phyloP scores from a whole-genome alignment of 176 grass and related monocot species.

The Zea luxurians region DNA sequence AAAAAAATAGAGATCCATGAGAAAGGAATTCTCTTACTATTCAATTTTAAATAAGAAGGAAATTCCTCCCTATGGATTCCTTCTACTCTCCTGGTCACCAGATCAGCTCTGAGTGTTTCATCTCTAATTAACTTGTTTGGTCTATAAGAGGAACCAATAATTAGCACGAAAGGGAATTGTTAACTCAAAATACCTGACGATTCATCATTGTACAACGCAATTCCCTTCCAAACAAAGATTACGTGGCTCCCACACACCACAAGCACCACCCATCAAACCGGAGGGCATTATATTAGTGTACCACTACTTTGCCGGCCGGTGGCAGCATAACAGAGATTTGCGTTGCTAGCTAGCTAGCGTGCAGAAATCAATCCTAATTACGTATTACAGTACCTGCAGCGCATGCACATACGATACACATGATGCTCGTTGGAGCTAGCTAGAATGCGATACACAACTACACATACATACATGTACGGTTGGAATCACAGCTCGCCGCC shows the following conservation, averaged over 20 bases:
- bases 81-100: too few relatives aligned
- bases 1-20: too few relatives aligned
- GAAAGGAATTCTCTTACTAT: too few relatives aligned
- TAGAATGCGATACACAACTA: neutral
- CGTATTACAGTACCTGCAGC: neutral
- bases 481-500: slow-evolving; percentile 19
- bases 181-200: neutral
- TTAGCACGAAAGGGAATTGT: neutral
- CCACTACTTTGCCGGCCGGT: neutral
- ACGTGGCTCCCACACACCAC: neutral
- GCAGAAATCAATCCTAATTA: too few relatives aligned
- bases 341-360: neutral
- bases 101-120: too few relatives aligned
- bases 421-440: neutral
- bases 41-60: too few relatives aligned
- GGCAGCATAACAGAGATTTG: neutral
- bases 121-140: too few relatives aligned
- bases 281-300: neutral
- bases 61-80: too few relatives aligned
- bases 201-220: neutral
- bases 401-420: neutral
- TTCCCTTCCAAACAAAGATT: neutral
- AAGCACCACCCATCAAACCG: neutral
- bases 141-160: too few relatives aligned
- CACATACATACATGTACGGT: neutral